Evolutionary conservation across 2,329 filamentous ascomycete species (phyloP), one percentile per base, ranked within the genome.

Genomic region (Alternaria conjuncta): DNA sequence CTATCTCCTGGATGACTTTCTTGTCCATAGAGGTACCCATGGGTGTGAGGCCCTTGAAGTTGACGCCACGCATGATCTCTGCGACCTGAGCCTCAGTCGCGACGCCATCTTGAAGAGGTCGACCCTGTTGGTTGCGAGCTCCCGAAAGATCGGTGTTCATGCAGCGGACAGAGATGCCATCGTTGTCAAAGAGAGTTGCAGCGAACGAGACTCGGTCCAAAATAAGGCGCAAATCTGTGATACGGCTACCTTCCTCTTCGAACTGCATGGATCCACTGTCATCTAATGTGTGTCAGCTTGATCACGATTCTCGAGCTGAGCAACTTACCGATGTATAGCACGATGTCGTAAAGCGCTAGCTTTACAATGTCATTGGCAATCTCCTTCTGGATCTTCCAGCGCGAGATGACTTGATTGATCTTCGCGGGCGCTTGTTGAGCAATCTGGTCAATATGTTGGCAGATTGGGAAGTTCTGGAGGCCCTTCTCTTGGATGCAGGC

Each of bases 241-340:
- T 90, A 64, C 89, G 87, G 71, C 88, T 85, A 46, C 89, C 89
- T 61, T 86, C 85, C 74, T 91, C 88, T 71, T 90, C 88, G 67
- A 91, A 90, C 60, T 86, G 84, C 84, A 92, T 91, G 20, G 89
- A 91, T 46, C 89, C 89, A 74, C 87, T 89, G 81, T 92, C 89
- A 69, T 91, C 89, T 82, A 54, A 4, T 13, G 7, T 30, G 13
- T n/a, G 51, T 76, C 47, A 75, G 67, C 54, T 46, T 36, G 32
- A 11, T 20, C n/a, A 20, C 13, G 12, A 5, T 8, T 3, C 2
- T 20, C 26, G 41, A 12, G 6, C 6, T 30, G 23, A 6, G 4
- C 15, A 1, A 73, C 74, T 28, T 71, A 81, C 78, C 81, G 59
- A 90, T 87, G 74, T 88, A 90, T 53, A 90, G 80, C 47, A 89